Base-by-base conservation (phyloP, 2,329 filamentous ascomycete genomes). In the Cadophora luteo-olivacea region DNA sequence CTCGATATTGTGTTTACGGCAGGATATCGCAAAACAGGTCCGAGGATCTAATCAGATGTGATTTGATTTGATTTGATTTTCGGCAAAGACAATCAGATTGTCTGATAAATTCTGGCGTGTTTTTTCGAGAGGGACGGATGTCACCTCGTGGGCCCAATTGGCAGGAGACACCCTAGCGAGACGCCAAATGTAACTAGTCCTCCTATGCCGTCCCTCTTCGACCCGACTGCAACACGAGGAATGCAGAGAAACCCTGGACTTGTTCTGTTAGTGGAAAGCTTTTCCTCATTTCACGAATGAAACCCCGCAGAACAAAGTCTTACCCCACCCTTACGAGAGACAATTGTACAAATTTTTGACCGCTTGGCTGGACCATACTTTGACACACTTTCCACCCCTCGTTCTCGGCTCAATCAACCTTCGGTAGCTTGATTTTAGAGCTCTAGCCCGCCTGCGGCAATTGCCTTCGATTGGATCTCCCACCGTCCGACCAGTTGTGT, bases 51-150 rank as follows among this genome's bases (percentile, higher is more conserved):
- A 57, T 57, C 54, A 22, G 45, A 49, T 49, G 45, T 49, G 45
- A n/a, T n/a, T 22, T 22, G 45, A 45, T 45, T 16, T 49, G 45
- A n/a, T n/a, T 22, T 22, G 45, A 45, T 45, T 16, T 45, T 19
- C 12, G 41, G 41, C 4, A 16, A 45, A 49, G 45, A 24, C 32
- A 54, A 54, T 54, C 51, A 54, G 51, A 54, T 54, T 54, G 51
- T 54, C 51, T 54, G 51, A 54, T 54, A 54, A 54, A 49, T 49
- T 49, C 45, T 54, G 51, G 51, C 51, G 51, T 54, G 51, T 5
- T 32, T 29, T 25, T 38, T 38, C 12, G 36, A 38, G 14, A 11
- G 24, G 25, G 14, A 32, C 9, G 51, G 12, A 54, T 54, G 51
- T 54, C 51, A 54, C 51, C 49, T 54, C 8, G 12, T n/a, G 51